These are phyloP conservation scores for Plasmodium reichenowi DNA, from an alignment of 169 alveolate genomes.

Conservation along the genomic window DNA sequence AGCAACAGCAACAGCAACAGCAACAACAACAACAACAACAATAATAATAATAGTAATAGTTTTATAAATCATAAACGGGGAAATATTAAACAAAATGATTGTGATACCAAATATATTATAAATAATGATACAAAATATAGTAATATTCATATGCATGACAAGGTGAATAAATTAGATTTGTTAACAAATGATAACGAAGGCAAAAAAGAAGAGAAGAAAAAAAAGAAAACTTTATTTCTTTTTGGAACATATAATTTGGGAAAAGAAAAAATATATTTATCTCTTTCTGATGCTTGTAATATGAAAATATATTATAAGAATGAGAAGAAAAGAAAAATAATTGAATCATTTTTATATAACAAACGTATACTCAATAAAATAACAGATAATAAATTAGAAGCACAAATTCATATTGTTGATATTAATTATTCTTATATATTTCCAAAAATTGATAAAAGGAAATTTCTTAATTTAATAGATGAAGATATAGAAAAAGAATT, in stretches of 20 bases:
- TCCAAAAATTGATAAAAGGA: conserved; percentile 63
- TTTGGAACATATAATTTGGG: conserved; percentile 75
- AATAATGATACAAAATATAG: too few species aligned
- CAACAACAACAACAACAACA: neutral
- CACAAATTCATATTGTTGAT: conserved; percentile 70
- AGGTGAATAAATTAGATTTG: neutral
- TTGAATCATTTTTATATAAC: conserved; percentile 41
- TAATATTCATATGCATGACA: too few species aligned
- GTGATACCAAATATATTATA: too few species aligned
- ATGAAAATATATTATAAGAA: conserved; percentile 64
- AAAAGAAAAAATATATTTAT: conserved; percentile 63
- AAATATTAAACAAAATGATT: neutral
- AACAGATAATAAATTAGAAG: conserved; percentile 73
- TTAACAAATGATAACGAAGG: neutral
- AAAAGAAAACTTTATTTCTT: conserved; percentile 60
- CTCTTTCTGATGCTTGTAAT: conserved; percentile 71
- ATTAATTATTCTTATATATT: conserved; percentile 63
- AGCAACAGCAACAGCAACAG: neutral
- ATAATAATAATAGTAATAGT: neutral
- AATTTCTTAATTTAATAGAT: conserved; percentile 50
- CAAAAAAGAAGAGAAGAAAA: neutral
- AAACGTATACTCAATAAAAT: conserved; percentile 42
- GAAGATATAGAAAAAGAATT: conserved; percentile 69
- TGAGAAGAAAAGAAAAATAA: conserved; percentile 37
- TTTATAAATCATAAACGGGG: neutral